Percentiles rank a stretch among this genome's conserved stretches.
Evolutionary conservation across 768 basidiomycete genomes (phyloP).

Genomic region (Mycena crocata): DNA sequence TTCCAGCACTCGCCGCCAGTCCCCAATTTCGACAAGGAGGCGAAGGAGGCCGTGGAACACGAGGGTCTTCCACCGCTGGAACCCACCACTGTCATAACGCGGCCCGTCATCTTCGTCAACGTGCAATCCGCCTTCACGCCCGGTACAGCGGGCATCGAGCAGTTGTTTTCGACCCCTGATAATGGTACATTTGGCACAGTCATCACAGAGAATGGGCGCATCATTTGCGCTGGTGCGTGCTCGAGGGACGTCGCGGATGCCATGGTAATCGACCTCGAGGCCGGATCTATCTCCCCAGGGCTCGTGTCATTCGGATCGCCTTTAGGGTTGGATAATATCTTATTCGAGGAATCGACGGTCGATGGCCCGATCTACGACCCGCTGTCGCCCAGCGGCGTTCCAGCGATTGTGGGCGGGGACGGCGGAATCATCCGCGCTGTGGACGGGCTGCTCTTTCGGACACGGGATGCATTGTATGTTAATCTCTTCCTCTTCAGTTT

Average conservation of each 20-base stretch:
- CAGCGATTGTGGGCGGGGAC: conserved; percentile 64
- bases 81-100: conserved; percentile 48
- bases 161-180: conserved; percentile 40
- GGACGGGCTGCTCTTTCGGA: conserved; percentile 79
- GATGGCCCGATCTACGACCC: conserved; percentile 76
- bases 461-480: conserved; percentile 77
- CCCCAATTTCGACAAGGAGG: conserved; percentile 80
- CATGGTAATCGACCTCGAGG: conserved; percentile 70
- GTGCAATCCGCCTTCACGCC: conserved; percentile 61
- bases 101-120: conserved; percentile 70
- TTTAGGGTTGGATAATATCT: conserved; percentile 78
- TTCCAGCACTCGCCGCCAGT: conserved; percentile 64
- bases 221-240: conserved; percentile 60
- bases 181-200: conserved; percentile 47
- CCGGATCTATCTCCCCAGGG: conserved; percentile 75
- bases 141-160: conserved; percentile 42
- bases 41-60: conserved; percentile 66
- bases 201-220: conserved; percentile 57
- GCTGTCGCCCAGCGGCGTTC: conserved; percentile 52
- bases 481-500: not conserved
- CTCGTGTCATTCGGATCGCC: conserved; percentile 78
- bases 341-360: conserved; percentile 72
- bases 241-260: conserved; percentile 34
- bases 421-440: conserved; percentile 66
- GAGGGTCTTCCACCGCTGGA: conserved; percentile 83